phyloP scores from a whole-genome alignment of 306 rosid species.

The Inga oerstediana region DNA sequence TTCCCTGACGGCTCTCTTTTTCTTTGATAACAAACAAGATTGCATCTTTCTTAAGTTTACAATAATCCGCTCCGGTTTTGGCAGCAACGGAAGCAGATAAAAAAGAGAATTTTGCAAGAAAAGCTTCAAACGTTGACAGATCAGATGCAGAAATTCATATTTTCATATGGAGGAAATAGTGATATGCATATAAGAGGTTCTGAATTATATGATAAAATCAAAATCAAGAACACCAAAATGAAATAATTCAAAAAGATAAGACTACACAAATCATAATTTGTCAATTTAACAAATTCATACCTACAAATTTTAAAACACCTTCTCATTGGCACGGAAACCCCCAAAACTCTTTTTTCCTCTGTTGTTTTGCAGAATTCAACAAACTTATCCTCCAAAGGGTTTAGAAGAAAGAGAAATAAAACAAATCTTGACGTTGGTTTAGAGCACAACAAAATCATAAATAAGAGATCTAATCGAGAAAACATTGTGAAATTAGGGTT shows the following conservation, averaged over 20 bases:
- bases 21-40: too few relatives aligned
- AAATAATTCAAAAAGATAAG: background rate
- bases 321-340: constrained; percentile 10
- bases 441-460: background rate
- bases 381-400: background rate
- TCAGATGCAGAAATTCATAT: constrained; percentile 26
- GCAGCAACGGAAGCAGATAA: too few relatives aligned
- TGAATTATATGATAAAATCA: constrained; percentile 24
- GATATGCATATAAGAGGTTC: constrained; percentile 1
- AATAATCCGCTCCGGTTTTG: too few relatives aligned
- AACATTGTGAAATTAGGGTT: background rate
- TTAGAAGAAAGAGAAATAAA: constrained; percentile 27
- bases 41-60: too few relatives aligned
- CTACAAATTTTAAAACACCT: constrained; percentile 18
- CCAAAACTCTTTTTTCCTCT: constrained; percentile 15
- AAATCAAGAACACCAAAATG: constrained; percentile 26
- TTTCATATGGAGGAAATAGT: background rate
- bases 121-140: constrained; percentile 29
- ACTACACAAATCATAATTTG: background rate
- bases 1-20: too few relatives aligned
- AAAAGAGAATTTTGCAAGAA: constrained; percentile 18
- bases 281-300: constrained; percentile 37
- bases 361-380: constrained; percentile 26
- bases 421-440: constrained; percentile 22
- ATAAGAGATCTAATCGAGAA: constrained; percentile 18